Evolutionary conservation across 2,329 filamentous ascomycete genomes (phyloP), one percentile per base, ranked within the genome.

Genomic region (Fusarium sp.): DNA sequence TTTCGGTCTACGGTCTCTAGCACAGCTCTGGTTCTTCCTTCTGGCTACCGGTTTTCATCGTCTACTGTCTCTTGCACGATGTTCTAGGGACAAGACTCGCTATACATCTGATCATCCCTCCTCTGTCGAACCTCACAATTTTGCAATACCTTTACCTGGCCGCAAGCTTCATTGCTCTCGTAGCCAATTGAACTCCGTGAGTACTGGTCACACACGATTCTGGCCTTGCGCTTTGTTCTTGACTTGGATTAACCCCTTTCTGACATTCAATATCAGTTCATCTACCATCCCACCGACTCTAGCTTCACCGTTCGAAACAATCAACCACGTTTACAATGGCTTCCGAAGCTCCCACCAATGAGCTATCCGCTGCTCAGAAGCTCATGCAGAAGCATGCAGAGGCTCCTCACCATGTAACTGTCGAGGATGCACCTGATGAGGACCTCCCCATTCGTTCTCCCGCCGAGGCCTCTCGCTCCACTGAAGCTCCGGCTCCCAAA

Each of bases 361-460:
- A 87, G 79, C 81, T 85, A 64, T 88, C 87, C 65, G 85, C 85
- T 64, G 87, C 87, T 45, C 88, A 91, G 81, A 87, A 86, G 83
- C 87, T 93, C 69, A 85, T 89, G 77, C 85, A 90, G 78, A 87
- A 90, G 81, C 91, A 93, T 75, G 81, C 80, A 69, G 82, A 87
- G 74, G 79, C 81, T 66, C 82, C 85, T 46, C 86, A 86, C 69
- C 87, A 89, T 76, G 88, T 88, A 72, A 94, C 91, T 27, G 87
- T 97, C 72, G 94, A 97, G 81, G 94, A 97, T 52, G 90, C 88
- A 41, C 86, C 88, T 32, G 94, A 97, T 78, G 93, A 97, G 81
- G 93, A 97, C 44, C 88, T 93, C 71, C 81, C 81, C 84, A 88
- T 82, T 83, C 88, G 75, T 84, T 56, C 88, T 83, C 60, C 82